phyloP scores from a whole-genome alignment of 345 rosid genomes.

The Euphorbia lathyris region DNA sequence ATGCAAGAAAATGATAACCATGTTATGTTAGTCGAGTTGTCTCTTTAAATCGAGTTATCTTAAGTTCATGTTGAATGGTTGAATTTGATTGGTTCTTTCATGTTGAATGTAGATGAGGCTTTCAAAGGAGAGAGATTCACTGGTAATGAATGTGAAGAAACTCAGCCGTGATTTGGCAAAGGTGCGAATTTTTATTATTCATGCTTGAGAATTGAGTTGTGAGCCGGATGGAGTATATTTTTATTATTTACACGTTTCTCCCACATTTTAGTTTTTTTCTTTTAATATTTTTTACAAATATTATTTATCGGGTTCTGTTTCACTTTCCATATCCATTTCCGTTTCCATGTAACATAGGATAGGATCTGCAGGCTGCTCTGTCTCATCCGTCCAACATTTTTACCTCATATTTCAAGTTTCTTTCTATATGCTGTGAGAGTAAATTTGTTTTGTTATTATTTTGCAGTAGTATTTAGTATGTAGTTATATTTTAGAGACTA shows the following conservation, averaged over 20 bases:
- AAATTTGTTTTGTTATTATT: background rate
- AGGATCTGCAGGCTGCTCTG: background rate
- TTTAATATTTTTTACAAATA: too few species aligned
- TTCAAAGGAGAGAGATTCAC: slow-evolving; percentile 67
- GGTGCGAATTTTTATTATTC: slow-evolving; percentile 35
- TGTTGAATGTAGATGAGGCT: slow-evolving; percentile 56
- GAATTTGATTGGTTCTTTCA: background rate
- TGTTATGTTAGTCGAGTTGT: too few species aligned
- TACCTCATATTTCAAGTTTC: background rate
- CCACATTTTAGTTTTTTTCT: too few species aligned
- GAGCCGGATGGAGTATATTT: background rate
- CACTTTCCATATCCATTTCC: too few species aligned
- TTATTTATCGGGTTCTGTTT: too few species aligned
- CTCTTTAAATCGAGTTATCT: too few species aligned
- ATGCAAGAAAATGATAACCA: too few species aligned
- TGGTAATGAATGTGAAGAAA: slow-evolving; percentile 68
- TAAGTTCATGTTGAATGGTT: background rate
- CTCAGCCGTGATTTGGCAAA: slow-evolving; percentile 79
- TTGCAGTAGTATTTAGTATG: background rate
- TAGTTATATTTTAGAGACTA: background rate
- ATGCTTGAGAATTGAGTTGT: slow-evolving; percentile 1
- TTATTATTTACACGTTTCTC: too few species aligned
- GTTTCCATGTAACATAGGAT: too few species aligned
- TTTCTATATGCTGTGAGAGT: background rate
- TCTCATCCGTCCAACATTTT: background rate